Evolutionary conservation across 257 asterid genomes (phyloP).

Genomic region (Handroanthus guayacan): DNA sequence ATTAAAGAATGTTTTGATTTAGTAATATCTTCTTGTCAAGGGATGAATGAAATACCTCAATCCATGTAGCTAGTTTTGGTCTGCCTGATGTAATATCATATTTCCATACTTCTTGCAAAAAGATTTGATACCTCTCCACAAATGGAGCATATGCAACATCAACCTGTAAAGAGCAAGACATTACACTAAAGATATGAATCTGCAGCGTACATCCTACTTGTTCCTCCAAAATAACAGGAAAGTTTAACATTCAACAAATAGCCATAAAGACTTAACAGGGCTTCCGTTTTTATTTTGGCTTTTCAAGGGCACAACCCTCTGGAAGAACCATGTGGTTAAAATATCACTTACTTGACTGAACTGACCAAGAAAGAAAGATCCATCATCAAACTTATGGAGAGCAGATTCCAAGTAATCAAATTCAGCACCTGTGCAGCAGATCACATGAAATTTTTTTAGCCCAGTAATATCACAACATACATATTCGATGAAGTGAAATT

Average conservation of each 20-base stretch:
- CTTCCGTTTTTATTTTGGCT: no score
- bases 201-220: background rate
- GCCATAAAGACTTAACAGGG: background rate
- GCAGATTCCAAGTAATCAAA: constrained; percentile 68
- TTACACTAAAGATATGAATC: background rate
- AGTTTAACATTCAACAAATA: background rate
- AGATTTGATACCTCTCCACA: constrained; percentile 59
- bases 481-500: constrained; percentile 13
- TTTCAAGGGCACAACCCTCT: background rate
- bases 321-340: background rate
- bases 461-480: background rate
- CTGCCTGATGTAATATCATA: constrained; percentile 58
- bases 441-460: background rate
- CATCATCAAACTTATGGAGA: constrained; percentile 61
- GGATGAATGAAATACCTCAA: constrained; percentile 47
- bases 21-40: background rate
- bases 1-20: no score
- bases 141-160: constrained; percentile 65
- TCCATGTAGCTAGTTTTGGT: constrained; percentile 54
- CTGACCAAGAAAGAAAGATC: constrained; percentile 71
- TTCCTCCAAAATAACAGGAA: background rate
- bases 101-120: constrained; percentile 44
- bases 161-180: constrained; percentile 43
- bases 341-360: constrained; percentile 60
- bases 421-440: constrained; percentile 50